Conservation (phyloP, 2,329 filamentous ascomycete genomes). For the Aureobasidium pullulans region DNA sequence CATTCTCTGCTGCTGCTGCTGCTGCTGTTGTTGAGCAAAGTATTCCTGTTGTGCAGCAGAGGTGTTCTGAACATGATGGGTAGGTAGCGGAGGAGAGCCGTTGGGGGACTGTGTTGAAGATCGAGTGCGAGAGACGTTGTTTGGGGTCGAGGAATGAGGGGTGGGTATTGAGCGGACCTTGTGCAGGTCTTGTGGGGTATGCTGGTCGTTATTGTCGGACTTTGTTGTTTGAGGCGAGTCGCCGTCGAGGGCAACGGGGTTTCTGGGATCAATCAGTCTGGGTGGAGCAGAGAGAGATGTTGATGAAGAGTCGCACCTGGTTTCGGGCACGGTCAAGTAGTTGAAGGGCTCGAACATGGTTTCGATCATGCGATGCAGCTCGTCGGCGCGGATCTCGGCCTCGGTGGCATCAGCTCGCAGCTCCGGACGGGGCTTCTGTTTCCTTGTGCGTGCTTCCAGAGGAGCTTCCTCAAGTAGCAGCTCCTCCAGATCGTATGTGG, state of each 20-base stretch:
- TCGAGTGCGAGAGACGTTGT: constrained; percentile 30
- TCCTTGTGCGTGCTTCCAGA: constrained; percentile 80
- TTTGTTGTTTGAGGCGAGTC: not conserved
- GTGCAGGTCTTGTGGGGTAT: constrained; percentile 8
- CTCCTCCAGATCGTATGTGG: constrained; percentile 95
- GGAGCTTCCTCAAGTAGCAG: constrained; percentile 89
- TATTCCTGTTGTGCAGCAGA: constrained; percentile 19
- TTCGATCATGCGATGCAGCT: constrained; percentile 90
- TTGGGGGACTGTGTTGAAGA: constrained; percentile 42
- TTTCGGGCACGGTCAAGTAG: constrained; percentile 76
- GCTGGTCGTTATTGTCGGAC: not conserved
- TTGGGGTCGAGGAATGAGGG: constrained; percentile 31
- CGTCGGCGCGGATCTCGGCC: constrained; percentile 89
- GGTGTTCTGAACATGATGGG: constrained; percentile 14
- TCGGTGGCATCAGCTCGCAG: constrained; percentile 91
- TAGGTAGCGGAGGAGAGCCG: constrained; percentile 39
- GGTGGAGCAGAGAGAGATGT: not conserved
- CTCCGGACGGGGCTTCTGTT: constrained; percentile 87
- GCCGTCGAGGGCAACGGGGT: constrained; percentile 7
- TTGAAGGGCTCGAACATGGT: constrained; percentile 91
- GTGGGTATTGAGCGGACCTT: constrained; percentile 23
- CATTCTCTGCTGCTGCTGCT: not conserved
- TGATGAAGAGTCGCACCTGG: constrained; percentile 38
- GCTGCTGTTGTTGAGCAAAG: constrained; percentile 18
- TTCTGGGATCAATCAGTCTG: constrained; percentile 11